Evolutionary conservation across 1,284 basidiomycete genomes (phyloP).

Genomic region (Phellopilus nigrolimitatus): DNA sequence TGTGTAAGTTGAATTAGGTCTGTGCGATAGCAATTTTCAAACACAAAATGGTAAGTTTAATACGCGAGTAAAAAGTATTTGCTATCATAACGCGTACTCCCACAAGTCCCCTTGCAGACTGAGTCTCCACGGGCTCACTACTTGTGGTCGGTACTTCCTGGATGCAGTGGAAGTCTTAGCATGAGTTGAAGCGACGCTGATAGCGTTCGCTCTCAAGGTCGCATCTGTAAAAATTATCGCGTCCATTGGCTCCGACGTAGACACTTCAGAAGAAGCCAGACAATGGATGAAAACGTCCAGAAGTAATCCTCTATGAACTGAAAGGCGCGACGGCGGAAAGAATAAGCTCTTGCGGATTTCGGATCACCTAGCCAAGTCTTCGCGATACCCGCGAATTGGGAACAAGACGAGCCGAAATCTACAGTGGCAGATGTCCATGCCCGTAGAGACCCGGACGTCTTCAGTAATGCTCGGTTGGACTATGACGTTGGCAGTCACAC

Average conservation of each 20-base stretch:
- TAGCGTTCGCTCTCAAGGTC: conserved; percentile 2
- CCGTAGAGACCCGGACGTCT: conserved; percentile 61
- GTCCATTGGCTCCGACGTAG: conserved; percentile 61
- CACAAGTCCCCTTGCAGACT: background rate
- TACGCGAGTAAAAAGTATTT: too few relatives aligned
- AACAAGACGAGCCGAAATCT: conserved; percentile 47
- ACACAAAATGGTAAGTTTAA: background rate
- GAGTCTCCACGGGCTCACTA: background rate
- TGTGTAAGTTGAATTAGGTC: conserved; percentile 14
- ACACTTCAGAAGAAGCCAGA: conserved; percentile 34
- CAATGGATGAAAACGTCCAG: conserved; percentile 27
- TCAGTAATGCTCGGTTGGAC: conserved; percentile 47
- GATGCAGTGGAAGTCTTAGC: conserved; percentile 23
- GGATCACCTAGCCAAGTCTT: conserved; percentile 59
- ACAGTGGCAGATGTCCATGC: conserved; percentile 59
- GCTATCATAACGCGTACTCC: background rate
- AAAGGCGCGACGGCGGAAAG: conserved; percentile 46
- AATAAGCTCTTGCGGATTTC: conserved; percentile 42
- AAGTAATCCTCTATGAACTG: conserved; percentile 44
- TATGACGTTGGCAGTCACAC: conserved; percentile 43
- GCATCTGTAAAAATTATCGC: conserved; percentile 60
- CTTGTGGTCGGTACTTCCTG: background rate
- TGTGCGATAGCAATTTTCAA: conserved; percentile 15
- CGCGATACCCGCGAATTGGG: conserved; percentile 41
- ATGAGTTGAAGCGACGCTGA: conserved; percentile 8